phyloP scores from a whole-genome alignment of 2,329 filamentous ascomycete species.

The Tolypocladium pustulatum region DNA sequence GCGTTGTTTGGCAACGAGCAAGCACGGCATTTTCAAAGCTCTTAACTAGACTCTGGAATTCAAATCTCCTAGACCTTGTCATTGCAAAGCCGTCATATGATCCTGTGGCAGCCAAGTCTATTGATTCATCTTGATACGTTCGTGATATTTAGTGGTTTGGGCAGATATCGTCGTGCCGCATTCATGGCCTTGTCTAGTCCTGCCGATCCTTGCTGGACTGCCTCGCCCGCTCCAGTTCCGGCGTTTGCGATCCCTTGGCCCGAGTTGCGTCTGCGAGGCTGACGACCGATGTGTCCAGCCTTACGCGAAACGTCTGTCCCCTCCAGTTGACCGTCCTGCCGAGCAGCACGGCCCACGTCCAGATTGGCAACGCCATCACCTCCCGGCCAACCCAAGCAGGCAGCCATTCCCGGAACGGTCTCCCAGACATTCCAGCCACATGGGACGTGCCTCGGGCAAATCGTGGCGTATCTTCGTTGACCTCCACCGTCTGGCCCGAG shows the following conservation, averaged over 20 bases:
- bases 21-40: too few relatives aligned
- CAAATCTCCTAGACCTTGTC: too few relatives aligned
- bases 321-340: conserved; percentile 83
- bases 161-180: background rate
- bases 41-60: too few relatives aligned
- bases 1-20: too few relatives aligned
- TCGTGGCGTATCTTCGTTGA: conserved; percentile 60
- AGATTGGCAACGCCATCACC: conserved; percentile 73
- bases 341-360: conserved; percentile 82
- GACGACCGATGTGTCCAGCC: conserved; percentile 71
- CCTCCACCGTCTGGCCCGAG: conserved; percentile 57
- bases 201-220: conserved; percentile 14
- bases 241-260: conserved; percentile 5
- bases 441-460: conserved; percentile 50
- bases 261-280: conserved; percentile 14
- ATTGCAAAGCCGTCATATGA: too few relatives aligned
- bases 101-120: too few relatives aligned
- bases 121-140: background rate
- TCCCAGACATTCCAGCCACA: conserved; percentile 28
- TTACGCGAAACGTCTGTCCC: conserved; percentile 70
- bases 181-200: conserved; percentile 6
- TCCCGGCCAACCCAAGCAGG: conserved; percentile 80
- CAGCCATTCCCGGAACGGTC: conserved; percentile 62
- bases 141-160: too few relatives aligned
- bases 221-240: conserved; percentile 11